Base-by-base conservation (phyloP, 306 rosid genomes). In the Rosa rugosa region DNA sequence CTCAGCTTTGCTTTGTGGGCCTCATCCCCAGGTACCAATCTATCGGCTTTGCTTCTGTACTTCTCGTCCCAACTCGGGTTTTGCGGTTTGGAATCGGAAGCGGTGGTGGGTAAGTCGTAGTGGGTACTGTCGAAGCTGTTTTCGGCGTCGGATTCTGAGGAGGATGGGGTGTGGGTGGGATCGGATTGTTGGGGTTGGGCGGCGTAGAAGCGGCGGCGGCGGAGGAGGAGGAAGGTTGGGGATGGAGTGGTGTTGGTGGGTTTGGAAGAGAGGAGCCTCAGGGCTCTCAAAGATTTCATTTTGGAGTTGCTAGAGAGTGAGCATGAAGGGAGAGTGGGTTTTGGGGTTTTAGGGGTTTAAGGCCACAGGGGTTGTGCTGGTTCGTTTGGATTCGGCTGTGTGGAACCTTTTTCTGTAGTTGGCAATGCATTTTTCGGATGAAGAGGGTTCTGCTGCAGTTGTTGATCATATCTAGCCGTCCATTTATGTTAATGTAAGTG, bases 241-340 rank as follows among this genome's bases (percentile, higher is more conserved):
- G 90, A 13, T 87, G 89, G 3, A 91, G 14, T 79, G 5, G 42
- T 31, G 76, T 23, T 25, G 83, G 80, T 77, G 45, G 85, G 71
- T 7, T 75, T 68, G 40, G 81, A 41, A 59, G 79, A 73, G 75
- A 86, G 76, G 77, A 76, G 69, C 72, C 88, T 80, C 18, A 88
- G 85, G 51, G 85, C 77, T 81, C 86, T 79, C 5, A 92, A 45
- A 38, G 98, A 86, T 82, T 88, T 93, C 99, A 95, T 88, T 77
- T 75, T 86, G 76, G 69, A n/a, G 81, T 25, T 53, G 60, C 87
- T 82, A 78, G 46, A 41, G 67, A 54, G 40, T 1, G 51, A 31
- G 25, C 71, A 82, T 80, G 23, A 22, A 49, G 77, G 36, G 25
- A 12, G n/a, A n/a, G 17, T 0, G 27, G 14, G 51, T 60, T 60